A percentile compares a stretch with the other conserved stretches of the same genome.
These are phyloP conservation scores for Aspergillus ochraceoroseus DNA, from an alignment of 2,329 filamentous ascomycete genomes.

Conservation along the genomic window DNA sequence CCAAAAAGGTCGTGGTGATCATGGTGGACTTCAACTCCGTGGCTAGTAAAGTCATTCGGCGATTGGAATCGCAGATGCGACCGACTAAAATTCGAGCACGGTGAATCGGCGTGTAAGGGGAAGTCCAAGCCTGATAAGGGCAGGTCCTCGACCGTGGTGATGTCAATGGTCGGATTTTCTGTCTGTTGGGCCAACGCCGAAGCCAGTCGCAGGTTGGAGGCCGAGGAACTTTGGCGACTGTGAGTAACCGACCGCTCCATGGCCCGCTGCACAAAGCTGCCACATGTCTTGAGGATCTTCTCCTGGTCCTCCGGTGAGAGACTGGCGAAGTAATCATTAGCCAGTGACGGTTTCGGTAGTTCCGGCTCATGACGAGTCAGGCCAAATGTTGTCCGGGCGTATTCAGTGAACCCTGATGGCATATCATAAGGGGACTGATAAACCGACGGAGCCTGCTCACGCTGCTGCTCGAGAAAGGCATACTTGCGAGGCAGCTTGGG, in stretches of 20 bases:
- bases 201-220: slow-evolving; percentile 37
- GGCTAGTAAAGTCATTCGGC: slow-evolving; percentile 39
- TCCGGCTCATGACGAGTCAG: slow-evolving; percentile 33
- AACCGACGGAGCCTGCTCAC: slow-evolving; percentile 35
- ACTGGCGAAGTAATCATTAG: slow-evolving; percentile 41
- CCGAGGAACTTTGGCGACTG: slow-evolving; percentile 37
- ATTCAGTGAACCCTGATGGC: slow-evolving; percentile 41
- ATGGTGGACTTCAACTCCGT: slow-evolving; percentile 34
- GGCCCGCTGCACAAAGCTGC: slow-evolving; percentile 39
- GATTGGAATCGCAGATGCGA: slow-evolving; percentile 42
- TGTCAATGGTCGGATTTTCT: slow-evolving; percentile 41
- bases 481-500: slow-evolving; percentile 37
- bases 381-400: slow-evolving; percentile 39
- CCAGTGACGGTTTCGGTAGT: slow-evolving; percentile 38
- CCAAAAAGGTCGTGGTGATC: slow-evolving; percentile 45
- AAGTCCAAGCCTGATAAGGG: slow-evolving; percentile 37
- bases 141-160: slow-evolving; percentile 39
- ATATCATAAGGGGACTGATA: slow-evolving; percentile 45
- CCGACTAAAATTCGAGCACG: slow-evolving; percentile 42
- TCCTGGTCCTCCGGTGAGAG: slow-evolving; percentile 40
- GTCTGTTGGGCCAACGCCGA: slow-evolving; percentile 40
- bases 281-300: slow-evolving; percentile 43
- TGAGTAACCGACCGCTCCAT: slow-evolving; percentile 36
- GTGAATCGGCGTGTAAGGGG: slow-evolving; percentile 41
- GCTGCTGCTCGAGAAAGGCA: slow-evolving; percentile 40